A percentile compares a stretch with the other conserved stretches of the same genome.
Conservation (phyloP, 2,329 filamentous ascomycete species). For the Raffaelea arxii region DNA sequence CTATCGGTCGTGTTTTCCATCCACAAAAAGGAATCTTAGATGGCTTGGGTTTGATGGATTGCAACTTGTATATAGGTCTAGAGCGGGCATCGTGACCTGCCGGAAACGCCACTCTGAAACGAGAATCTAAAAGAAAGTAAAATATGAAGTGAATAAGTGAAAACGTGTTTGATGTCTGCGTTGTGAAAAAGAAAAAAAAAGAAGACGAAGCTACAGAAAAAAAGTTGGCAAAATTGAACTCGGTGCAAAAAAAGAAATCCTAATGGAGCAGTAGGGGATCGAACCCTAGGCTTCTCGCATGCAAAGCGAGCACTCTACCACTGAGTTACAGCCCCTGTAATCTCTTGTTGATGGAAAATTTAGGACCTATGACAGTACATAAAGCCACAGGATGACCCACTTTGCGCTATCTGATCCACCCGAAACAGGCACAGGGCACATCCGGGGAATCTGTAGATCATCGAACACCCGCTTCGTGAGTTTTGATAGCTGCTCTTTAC, state of each 20-base stretch:
- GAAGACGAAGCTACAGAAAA: not conserved
- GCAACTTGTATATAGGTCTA: not conserved
- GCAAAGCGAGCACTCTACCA: slow-evolving; percentile 23
- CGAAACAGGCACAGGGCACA: no score
- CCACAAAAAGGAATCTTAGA: no score
- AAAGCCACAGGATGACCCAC: no score
- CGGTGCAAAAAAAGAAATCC: slow-evolving; percentile 10
- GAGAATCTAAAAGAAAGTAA: not conserved
- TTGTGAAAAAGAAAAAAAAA: not conserved
- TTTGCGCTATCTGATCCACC: no score
- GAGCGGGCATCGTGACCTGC: not conserved
- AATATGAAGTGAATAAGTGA: slow-evolving; percentile 2
- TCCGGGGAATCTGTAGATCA: no score
- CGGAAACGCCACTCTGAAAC: slow-evolving; percentile 5
- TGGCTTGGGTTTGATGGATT: no score
- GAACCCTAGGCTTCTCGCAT: slow-evolving; percentile 23
- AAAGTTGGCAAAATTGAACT: not conserved
- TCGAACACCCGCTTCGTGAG: no score
- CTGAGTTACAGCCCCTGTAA: slow-evolving; percentile 17
- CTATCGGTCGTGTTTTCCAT: no score
- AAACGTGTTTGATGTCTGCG: no score
- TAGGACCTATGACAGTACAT: no score
- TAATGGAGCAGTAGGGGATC: slow-evolving; percentile 18
- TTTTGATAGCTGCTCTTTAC: no score
- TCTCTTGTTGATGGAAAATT: not conserved